Conservation (phyloP, 257 asterid genomes). For the Prunella vulgaris region DNA sequence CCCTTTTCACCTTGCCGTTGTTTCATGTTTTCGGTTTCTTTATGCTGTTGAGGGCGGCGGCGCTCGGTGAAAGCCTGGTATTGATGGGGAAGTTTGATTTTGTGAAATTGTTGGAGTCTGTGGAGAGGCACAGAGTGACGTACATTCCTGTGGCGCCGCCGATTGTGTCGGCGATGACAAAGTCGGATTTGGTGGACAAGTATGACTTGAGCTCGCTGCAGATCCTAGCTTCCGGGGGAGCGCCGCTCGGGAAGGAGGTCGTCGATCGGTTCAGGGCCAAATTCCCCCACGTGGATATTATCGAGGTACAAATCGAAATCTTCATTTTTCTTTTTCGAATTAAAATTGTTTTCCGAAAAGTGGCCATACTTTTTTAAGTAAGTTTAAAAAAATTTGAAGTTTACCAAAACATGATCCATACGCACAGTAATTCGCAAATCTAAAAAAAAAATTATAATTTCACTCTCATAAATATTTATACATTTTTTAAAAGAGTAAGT, state of each 20-base stretch:
- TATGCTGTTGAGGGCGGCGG: constrained; percentile 54
- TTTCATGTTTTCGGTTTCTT: constrained; percentile 86
- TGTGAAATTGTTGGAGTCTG: constrained; percentile 63
- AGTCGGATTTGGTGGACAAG: constrained; percentile 67
- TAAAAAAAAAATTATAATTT: too few relatives aligned
- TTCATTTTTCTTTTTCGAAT: too few relatives aligned
- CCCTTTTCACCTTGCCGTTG: constrained; percentile 69
- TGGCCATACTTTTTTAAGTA: too few relatives aligned
- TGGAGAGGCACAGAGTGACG: constrained; percentile 61
- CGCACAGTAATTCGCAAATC: too few relatives aligned
- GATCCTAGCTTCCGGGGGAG: constrained; percentile 75
- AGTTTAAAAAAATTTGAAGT: too few relatives aligned
- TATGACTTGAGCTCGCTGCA: constrained; percentile 69
- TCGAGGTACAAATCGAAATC: constrained; percentile 41
- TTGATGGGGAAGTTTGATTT: constrained; percentile 70
- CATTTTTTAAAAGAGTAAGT: too few relatives aligned
- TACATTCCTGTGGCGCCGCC: constrained; percentile 88
- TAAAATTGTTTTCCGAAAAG: too few relatives aligned
- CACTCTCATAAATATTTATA: too few relatives aligned
- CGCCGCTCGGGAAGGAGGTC: constrained; percentile 80
- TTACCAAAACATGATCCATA: too few relatives aligned
- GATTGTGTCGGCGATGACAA: constrained; percentile 66
- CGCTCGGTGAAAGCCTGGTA: constrained; percentile 66
- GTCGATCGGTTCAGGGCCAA: constrained; percentile 48
- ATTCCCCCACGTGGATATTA: constrained; percentile 54